Evolutionary conservation across 2,329 filamentous ascomycete species (phyloP).

Genomic region (Beauveria caledonica): DNA sequence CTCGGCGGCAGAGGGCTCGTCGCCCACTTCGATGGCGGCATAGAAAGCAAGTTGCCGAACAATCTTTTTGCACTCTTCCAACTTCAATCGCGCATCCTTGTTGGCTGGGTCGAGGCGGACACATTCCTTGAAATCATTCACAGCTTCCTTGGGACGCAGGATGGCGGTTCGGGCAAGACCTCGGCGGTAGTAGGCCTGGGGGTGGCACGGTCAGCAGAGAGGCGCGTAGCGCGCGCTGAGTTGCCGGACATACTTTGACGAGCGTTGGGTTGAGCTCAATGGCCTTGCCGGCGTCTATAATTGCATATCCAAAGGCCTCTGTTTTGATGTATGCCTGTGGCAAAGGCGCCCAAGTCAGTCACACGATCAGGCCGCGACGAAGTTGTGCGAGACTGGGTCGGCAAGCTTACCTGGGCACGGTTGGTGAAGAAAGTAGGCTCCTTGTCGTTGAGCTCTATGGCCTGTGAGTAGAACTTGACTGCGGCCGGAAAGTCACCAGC

Average conservation of each 20-base stretch:
- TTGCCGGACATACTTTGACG: conserved; percentile 59
- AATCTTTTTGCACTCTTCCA: conserved; percentile 89
- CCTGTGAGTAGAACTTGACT: conserved; percentile 75
- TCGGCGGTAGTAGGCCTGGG: conserved; percentile 84
- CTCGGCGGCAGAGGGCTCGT: conserved; percentile 86
- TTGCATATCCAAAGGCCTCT: conserved; percentile 88
- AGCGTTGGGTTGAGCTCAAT: conserved; percentile 83
- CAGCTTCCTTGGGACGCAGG: conserved; percentile 75
- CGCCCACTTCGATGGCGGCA: conserved; percentile 86
- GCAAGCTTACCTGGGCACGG: conserved; percentile 62
- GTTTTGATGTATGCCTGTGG: conserved; percentile 84
- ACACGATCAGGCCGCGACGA: conserved; percentile 28
- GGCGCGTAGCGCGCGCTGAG: neutral
- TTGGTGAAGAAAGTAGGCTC: conserved; percentile 92
- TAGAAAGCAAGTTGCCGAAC: conserved; percentile 89
- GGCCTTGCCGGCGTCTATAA: conserved; percentile 83
- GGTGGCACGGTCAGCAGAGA: neutral
- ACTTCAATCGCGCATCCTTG: conserved; percentile 83
- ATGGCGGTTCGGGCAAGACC: conserved; percentile 89
- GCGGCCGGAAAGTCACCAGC: conserved; percentile 79
- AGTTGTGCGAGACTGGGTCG: conserved; percentile 14
- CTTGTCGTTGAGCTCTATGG: conserved; percentile 73
- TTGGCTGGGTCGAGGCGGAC: conserved; percentile 80
- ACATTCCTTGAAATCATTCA: conserved; percentile 87
- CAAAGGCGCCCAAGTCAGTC: conserved; percentile 31